A percentile compares a stretch with the other conserved stretches of the same genome.
These are phyloP conservation scores for Cercis canadensis DNA, from an alignment of 306 rosid species.

Conservation along the genomic window DNA sequence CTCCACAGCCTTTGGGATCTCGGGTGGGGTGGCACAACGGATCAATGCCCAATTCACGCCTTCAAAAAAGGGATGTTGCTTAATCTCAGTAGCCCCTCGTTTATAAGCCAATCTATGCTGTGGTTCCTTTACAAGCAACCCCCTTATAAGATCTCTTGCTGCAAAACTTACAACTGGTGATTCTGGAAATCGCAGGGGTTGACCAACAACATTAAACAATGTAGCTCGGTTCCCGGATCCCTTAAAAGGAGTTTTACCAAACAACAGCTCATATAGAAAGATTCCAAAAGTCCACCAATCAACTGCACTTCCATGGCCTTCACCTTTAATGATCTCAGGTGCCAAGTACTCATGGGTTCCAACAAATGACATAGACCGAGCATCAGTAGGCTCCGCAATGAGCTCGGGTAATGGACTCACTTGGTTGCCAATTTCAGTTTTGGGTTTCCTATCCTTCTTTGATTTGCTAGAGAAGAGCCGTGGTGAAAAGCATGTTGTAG, in stretches of 20 bases:
- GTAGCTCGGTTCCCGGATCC: constrained; percentile 97
- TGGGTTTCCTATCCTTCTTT: constrained; percentile 84
- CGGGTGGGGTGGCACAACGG: constrained; percentile 98
- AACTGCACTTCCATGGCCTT: constrained; percentile 98
- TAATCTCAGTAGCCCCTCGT: constrained; percentile 93
- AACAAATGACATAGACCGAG: constrained; percentile 98
- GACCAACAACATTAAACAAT: constrained; percentile 86
- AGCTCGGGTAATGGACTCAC: constrained; percentile 93
- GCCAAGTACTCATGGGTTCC: constrained; percentile 98
- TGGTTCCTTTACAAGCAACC: constrained; percentile 94
- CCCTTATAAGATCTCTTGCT: constrained; percentile 90
- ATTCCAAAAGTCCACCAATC: constrained; percentile 99
- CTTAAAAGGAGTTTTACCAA: constrained; percentile 96
- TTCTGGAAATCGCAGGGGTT: constrained; percentile 91
- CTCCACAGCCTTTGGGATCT: constrained; percentile 86
- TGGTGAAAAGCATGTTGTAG: constrained; percentile 94
- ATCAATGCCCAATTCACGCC: constrained; percentile 99
- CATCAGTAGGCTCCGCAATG: constrained; percentile 95
- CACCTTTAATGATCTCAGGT: constrained; percentile 96
- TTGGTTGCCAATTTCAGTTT: constrained; percentile 86
- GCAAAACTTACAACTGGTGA: constrained; percentile 93
- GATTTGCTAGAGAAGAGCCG: constrained; percentile 91
- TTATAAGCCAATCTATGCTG: constrained; percentile 89
- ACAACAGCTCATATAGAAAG: constrained; percentile 86
- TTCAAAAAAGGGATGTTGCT: constrained; percentile 95